Conservation (phyloP, 805 yeast genomes). For the Candida orba region DNA sequence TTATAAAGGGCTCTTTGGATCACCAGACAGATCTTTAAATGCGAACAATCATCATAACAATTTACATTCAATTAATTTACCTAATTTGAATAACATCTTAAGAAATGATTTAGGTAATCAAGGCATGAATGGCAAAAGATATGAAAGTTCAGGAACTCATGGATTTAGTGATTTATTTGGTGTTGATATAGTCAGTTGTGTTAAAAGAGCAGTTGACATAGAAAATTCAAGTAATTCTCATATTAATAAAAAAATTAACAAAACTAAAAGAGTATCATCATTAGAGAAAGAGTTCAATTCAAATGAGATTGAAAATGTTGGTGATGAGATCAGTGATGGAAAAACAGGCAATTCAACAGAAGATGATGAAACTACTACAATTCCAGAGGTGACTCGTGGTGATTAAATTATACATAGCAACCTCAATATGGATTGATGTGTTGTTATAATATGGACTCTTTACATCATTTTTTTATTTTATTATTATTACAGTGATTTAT, state of each 20-base stretch:
- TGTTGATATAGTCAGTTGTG: slow-evolving; percentile 46
- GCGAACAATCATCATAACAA: background rate
- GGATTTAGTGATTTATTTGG: slow-evolving; percentile 42
- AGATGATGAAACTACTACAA: background rate
- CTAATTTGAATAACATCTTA: slow-evolving; percentile 1
- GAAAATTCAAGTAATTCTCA: slow-evolving; percentile 7
- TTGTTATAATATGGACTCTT: no score
- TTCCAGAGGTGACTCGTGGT: no score
- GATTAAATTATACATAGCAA: no score
- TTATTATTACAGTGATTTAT: no score
- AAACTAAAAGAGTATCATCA: background rate
- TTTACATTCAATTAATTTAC: background rate
- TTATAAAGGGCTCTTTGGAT: slow-evolving; percentile 27
- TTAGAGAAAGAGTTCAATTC: no score
- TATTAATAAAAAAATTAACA: background rate
- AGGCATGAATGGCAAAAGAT: background rate
- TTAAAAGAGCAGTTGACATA: slow-evolving; percentile 36
- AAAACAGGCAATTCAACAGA: slow-evolving; percentile 4
- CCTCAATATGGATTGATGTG: no score
- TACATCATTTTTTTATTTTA: no score
- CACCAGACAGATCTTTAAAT: slow-evolving; percentile 24
- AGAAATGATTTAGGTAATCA: background rate
- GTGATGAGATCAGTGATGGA: background rate
- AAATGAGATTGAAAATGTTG: background rate
- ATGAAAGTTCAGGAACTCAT: slow-evolving; percentile 12